A percentile compares a stretch with the other conserved stretches of the same genome.
phyloP scores from a whole-genome alignment of 2,329 filamentous ascomycete species.

The Hypocreales sp. region DNA sequence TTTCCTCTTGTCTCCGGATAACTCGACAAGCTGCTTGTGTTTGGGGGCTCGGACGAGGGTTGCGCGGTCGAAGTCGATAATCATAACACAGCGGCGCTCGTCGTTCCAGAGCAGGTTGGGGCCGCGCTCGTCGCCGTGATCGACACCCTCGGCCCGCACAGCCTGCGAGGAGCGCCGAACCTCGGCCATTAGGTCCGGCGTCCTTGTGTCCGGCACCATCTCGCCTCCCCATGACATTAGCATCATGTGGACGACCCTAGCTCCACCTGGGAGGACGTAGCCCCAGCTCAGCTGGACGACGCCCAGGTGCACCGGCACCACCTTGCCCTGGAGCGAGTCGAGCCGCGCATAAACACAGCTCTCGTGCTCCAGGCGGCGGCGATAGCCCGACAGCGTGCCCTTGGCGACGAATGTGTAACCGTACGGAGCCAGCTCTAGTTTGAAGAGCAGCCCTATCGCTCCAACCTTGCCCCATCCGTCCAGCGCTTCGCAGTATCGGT shows the following conservation, averaged over 20 bases:
- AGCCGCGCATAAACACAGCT: conserved; percentile 6
- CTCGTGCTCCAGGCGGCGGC: conserved; percentile 6
- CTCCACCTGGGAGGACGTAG: conserved; percentile 5
- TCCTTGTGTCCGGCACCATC: neutral
- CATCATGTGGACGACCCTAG: conserved; percentile 7
- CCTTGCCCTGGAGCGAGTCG: conserved; percentile 7
- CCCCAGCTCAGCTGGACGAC: neutral
- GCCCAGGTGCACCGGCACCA: conserved; percentile 1
- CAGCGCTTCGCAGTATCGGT: conserved; percentile 4
- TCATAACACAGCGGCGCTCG: conserved; percentile 8
- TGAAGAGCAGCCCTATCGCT: conserved; percentile 7
- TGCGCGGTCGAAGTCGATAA: conserved; percentile 8
- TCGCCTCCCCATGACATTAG: conserved; percentile 11
- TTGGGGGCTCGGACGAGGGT: conserved; percentile 1
- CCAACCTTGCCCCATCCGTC: neutral
- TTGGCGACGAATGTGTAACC: conserved; percentile 9
- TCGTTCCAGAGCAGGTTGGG: conserved; percentile 8
- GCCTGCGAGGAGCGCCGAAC: conserved; percentile 4
- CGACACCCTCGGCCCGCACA: conserved; percentile 6
- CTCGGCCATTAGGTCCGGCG: conserved; percentile 1
- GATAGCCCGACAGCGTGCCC: conserved; percentile 3
- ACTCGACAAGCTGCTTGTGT: conserved; percentile 1
- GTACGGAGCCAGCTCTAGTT: conserved; percentile 6
- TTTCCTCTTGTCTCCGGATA: neutral
- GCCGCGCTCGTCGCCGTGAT: conserved; percentile 7